A percentile compares a stretch with the other conserved stretches of the same genome.
Conservation (phyloP, 1,284 basidiomycete species). For the Pseudozyma thailandica region DNA sequence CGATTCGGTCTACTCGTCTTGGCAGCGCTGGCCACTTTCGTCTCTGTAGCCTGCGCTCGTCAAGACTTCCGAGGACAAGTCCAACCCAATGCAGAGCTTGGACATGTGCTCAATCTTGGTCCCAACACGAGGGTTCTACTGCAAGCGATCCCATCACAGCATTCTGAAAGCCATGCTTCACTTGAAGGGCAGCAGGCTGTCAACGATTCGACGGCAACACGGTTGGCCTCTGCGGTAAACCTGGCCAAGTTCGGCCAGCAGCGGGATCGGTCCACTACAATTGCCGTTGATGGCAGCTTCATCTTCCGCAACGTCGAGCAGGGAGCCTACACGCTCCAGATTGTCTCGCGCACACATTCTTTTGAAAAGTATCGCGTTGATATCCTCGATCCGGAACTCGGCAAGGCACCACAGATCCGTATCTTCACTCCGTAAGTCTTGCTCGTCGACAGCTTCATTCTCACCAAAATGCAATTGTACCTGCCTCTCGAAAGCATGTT, state of each 20-base stretch:
- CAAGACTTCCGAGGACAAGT: constrained; percentile 53
- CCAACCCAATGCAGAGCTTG: constrained; percentile 39
- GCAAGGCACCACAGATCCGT: constrained; percentile 44
- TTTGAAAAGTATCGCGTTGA: constrained; percentile 52
- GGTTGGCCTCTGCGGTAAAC: background rate
- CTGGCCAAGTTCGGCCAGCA: constrained; percentile 28
- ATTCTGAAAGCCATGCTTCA: background rate
- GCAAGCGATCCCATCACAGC: constrained; percentile 26
- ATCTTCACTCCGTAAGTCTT: constrained; percentile 42
- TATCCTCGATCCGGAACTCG: constrained; percentile 15
- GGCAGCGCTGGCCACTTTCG: constrained; percentile 19
- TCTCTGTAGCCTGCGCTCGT: constrained; percentile 11
- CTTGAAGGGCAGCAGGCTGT: background rate
- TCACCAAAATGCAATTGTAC: too few relatives aligned
- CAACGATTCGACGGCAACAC: background rate
- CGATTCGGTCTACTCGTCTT: constrained; percentile 4
- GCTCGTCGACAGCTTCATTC: background rate
- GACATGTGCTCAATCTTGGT: constrained; percentile 39
- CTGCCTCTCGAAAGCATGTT: too few relatives aligned
- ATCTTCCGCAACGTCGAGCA: constrained; percentile 46
- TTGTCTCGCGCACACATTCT: constrained; percentile 33
- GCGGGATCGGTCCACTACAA: constrained; percentile 38
- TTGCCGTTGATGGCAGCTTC: constrained; percentile 46
- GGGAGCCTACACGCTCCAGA: constrained; percentile 46
- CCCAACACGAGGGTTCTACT: constrained; percentile 40